These are phyloP conservation scores for Pleurotus tuber-regium DNA, from an alignment of 768 basidiomycete species.

Conservation along the genomic window DNA sequence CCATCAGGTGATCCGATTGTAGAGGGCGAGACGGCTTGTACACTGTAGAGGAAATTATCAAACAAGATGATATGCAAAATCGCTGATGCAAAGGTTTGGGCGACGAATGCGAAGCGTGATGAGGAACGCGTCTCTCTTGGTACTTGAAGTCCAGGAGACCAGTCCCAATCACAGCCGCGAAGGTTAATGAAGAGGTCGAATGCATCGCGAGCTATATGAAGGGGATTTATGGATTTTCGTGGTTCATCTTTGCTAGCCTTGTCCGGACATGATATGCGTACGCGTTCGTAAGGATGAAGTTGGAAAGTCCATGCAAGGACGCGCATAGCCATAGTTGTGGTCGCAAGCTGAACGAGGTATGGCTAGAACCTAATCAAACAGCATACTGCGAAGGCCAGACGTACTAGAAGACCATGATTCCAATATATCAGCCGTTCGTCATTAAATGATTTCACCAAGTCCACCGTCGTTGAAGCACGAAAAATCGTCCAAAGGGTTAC, in stretches of 20 bases:
- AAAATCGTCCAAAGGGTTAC: slow-evolving; percentile 43
- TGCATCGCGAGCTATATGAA: slow-evolving; percentile 32
- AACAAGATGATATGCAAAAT: slow-evolving; percentile 35
- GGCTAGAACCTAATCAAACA: neutral
- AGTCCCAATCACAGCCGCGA: slow-evolving; percentile 63
- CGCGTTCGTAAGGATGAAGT: slow-evolving; percentile 26
- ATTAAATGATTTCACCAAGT: slow-evolving; percentile 32
- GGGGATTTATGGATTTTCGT: neutral
- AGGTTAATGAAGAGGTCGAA: slow-evolving; percentile 48
- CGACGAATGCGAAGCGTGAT: slow-evolving; percentile 34
- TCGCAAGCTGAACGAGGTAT: slow-evolving; percentile 29
- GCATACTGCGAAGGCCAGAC: slow-evolving; percentile 16
- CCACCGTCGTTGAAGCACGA: slow-evolving; percentile 40
- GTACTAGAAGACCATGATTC: slow-evolving; percentile 46
- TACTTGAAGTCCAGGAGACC: slow-evolving; percentile 43
- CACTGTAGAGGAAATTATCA: slow-evolving; percentile 42
- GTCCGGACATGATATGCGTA: neutral
- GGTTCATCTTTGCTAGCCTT: slow-evolving; percentile 1
- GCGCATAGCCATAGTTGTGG: slow-evolving; percentile 34
- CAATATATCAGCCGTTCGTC: slow-evolving; percentile 35
- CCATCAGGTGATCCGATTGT: slow-evolving; percentile 38
- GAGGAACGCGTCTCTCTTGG: slow-evolving; percentile 41
- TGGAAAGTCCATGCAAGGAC: slow-evolving; percentile 39
- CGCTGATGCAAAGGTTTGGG: slow-evolving; percentile 29
- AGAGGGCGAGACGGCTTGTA: slow-evolving; percentile 44